These are phyloP conservation scores for Aquanectria penicillioides DNA, from an alignment of 2,329 filamentous ascomycete genomes.

Conservation along the genomic window DNA sequence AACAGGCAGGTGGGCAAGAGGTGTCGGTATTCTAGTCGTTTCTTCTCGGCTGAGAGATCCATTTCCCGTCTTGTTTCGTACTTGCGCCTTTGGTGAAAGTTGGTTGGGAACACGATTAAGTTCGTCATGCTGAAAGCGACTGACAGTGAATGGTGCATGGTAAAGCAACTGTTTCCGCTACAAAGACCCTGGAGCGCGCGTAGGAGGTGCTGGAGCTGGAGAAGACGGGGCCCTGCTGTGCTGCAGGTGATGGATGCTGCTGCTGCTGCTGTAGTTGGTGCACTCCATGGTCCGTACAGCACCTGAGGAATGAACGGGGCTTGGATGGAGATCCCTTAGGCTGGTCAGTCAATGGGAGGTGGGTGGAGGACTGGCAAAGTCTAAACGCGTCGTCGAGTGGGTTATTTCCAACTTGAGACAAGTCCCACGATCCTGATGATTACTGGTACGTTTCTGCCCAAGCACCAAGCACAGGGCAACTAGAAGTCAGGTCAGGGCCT, in stretches of 20 bases:
- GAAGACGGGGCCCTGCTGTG: slow-evolving; percentile 1
- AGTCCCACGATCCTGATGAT: slow-evolving; percentile 36
- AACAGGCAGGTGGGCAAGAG: neutral
- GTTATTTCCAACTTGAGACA: slow-evolving; percentile 39
- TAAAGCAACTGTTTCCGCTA: slow-evolving; percentile 9
- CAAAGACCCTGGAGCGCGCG: slow-evolving; percentile 11
- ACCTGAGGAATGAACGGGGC: slow-evolving; percentile 27
- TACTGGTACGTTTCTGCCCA: slow-evolving; percentile 35
- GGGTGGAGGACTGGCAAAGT: slow-evolving; percentile 29
- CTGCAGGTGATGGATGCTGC: slow-evolving; percentile 19
- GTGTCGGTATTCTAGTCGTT: slow-evolving; percentile 21
- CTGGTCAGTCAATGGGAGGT: slow-evolving; percentile 22
- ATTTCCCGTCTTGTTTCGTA: slow-evolving; percentile 22
- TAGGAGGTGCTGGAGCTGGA: slow-evolving; percentile 3
- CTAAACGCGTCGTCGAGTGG: slow-evolving; percentile 37
- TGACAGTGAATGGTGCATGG: slow-evolving; percentile 11
- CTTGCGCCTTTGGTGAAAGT: slow-evolving; percentile 17
- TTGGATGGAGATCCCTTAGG: slow-evolving; percentile 27
- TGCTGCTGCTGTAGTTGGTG: slow-evolving; percentile 13
- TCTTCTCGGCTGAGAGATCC: slow-evolving; percentile 19
- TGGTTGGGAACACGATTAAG: slow-evolving; percentile 21
- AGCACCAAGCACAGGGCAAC: slow-evolving; percentile 27
- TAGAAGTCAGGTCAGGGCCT: slow-evolving; percentile 23
- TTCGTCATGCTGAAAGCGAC: slow-evolving; percentile 11
- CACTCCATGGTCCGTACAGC: slow-evolving; percentile 7